These are phyloP conservation scores for Fusarium coicis DNA, from an alignment of 2,329 filamentous ascomycete genomes.

Conservation along the genomic window DNA sequence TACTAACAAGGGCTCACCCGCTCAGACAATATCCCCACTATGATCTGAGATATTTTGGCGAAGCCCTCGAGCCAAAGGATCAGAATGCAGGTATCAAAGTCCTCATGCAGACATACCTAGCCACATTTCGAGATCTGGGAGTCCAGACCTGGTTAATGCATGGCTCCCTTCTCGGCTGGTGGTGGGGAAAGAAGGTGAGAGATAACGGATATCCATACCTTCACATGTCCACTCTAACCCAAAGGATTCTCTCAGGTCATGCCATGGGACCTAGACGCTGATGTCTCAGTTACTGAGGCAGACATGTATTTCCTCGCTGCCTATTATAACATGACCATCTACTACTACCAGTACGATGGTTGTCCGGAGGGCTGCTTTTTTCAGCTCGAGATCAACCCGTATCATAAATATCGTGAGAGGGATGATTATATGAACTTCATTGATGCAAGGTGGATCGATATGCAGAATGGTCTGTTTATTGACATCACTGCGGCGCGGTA, in stretches of 20 bases:
- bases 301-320: conserved; percentile 74
- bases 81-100: conserved; percentile 70
- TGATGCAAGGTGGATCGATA: conserved; percentile 62
- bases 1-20: conserved; percentile 18
- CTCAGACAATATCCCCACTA: conserved; percentile 47
- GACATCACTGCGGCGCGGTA: conserved; percentile 64
- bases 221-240: conserved; percentile 4
- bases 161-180: conserved; percentile 87
- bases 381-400: conserved; percentile 61
- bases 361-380: conserved; percentile 54
- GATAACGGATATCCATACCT: not conserved
- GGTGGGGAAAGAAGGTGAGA: conserved; percentile 74
- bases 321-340: conserved; percentile 70
- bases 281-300: conserved; percentile 76
- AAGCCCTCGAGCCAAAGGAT: conserved; percentile 61
- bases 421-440: conserved; percentile 56
- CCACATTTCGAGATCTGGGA: conserved; percentile 71
- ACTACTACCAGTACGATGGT: conserved; percentile 56
- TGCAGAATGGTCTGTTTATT: conserved; percentile 59
- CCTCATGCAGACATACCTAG: conserved; percentile 78
- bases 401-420: conserved; percentile 52
- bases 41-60: conserved; percentile 53
- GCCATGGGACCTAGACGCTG: conserved; percentile 82
- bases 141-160: conserved; percentile 87
- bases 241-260: conserved; percentile 62